A percentile compares a stretch with the other conserved stretches of the same genome.
phyloP scores from a whole-genome alignment of 2,329 filamentous ascomycete genomes.

The Didymella lethalis region DNA sequence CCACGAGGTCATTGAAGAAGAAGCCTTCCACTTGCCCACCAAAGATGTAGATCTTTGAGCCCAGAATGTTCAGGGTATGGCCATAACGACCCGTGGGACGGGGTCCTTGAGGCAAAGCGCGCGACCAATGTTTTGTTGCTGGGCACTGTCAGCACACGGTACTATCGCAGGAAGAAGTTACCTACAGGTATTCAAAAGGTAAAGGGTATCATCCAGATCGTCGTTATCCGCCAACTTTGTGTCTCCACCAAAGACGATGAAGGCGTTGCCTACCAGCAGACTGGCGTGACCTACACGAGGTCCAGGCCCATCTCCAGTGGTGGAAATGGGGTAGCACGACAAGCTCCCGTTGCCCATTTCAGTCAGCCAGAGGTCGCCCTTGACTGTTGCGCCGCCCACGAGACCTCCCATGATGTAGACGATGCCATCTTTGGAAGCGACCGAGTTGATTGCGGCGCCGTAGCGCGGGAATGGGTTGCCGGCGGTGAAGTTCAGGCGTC shows the following conservation, averaged over 20 bases:
- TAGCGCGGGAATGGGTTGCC: conserved; percentile 95
- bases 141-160: conserved; percentile 38
- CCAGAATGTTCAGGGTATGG: conserved; percentile 93
- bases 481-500: conserved; percentile 83
- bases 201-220: conserved; percentile 90
- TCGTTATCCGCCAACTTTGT: conserved; percentile 96
- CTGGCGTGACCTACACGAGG: conserved; percentile 94
- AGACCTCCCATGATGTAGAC: conserved; percentile 98
- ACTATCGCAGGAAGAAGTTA: background rate
- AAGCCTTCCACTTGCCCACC: conserved; percentile 96
- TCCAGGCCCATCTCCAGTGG: conserved; percentile 91
- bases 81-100: conserved; percentile 92
- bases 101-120: conserved; percentile 85
- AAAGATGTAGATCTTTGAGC: conserved; percentile 97
- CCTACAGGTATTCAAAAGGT: conserved; percentile 96
- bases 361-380: conserved; percentile 97
- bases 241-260: conserved; percentile 98
- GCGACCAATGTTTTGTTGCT: conserved; percentile 98
- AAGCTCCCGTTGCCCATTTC: conserved; percentile 83
- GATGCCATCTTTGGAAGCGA: conserved; percentile 93
- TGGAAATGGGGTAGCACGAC: conserved; percentile 89
- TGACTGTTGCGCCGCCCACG: conserved; percentile 93
- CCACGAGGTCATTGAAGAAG: conserved; percentile 97
- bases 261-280: conserved; percentile 94
- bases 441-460: conserved; percentile 92